Percentiles rank a stretch among this genome's conserved stretches.
phyloP scores from a whole-genome alignment of 2,329 filamentous ascomycete genomes.

The Lecanicillium sp. region DNA sequence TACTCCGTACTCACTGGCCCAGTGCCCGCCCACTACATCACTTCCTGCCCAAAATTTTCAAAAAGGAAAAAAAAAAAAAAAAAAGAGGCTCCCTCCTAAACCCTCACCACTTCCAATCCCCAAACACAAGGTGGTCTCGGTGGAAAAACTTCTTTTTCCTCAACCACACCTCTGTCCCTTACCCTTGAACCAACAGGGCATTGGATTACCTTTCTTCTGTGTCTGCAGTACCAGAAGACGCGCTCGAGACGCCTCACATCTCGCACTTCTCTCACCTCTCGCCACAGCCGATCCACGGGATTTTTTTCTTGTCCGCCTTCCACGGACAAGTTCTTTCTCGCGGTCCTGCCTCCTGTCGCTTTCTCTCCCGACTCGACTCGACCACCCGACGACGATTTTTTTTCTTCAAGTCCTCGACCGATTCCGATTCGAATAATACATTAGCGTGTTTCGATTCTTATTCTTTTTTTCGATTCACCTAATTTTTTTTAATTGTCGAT shows the following conservation, averaged over 20 bases:
- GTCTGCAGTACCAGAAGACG: conserved; percentile 6
- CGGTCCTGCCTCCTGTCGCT: conserved; percentile 7
- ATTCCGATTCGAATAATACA: conserved; percentile 6
- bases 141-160: conserved; percentile 10
- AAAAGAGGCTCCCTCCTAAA: conserved; percentile 4
- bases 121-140: conserved; percentile 14
- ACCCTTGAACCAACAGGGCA: conserved; percentile 13
- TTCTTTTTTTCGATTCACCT: conserved; percentile 2
- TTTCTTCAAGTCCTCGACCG: conserved; percentile 4
- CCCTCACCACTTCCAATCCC: conserved; percentile 14
- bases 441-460: conserved; percentile 5
- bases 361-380: not conserved
- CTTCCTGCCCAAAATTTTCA: conserved; percentile 13
- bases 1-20: not conserved
- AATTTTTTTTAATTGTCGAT: conserved; percentile 5
- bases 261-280: conserved; percentile 9
- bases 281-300: not conserved
- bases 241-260: conserved; percentile 11
- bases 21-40: not conserved
- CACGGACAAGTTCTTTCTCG: conserved; percentile 6
- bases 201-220: conserved; percentile 14
- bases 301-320: conserved; percentile 13
- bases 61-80: too few species aligned
- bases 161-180: conserved; percentile 14
- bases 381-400: not conserved